phyloP scores from a whole-genome alignment of 2,329 filamentous ascomycete genomes.

The Sphaerulina vaccinii region DNA sequence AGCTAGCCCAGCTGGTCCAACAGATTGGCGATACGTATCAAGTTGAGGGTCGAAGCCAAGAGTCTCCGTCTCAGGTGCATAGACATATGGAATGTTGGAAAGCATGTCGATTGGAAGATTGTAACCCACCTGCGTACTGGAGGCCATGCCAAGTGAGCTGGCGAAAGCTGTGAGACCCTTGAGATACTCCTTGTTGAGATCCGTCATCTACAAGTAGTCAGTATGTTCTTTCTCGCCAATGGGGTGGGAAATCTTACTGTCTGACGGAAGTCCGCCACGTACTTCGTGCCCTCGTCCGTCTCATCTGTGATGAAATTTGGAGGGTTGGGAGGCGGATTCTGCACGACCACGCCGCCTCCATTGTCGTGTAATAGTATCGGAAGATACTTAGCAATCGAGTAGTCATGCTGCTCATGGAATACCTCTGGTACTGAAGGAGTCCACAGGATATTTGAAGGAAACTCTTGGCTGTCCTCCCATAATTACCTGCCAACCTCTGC shows the following conservation, averaged over 20 bases:
- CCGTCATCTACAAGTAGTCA: conserved; percentile 29
- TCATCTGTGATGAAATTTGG: conserved; percentile 21
- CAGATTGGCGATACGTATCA: conserved; percentile 37
- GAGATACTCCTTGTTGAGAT: conserved; percentile 34
- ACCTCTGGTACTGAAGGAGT: conserved; percentile 27
- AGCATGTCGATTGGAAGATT: conserved; percentile 39
- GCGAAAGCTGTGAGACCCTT: conserved; percentile 30
- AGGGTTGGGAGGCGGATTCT: not conserved
- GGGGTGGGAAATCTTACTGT: conserved; percentile 32
- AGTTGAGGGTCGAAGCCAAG: conserved; percentile 35
- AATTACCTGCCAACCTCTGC: conserved; percentile 34
- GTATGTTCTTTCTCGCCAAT: conserved; percentile 27
- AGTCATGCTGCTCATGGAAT: conserved; percentile 31
- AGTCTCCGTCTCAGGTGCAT: conserved; percentile 38
- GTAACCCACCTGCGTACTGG: conserved; percentile 36
- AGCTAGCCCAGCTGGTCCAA: conserved; percentile 36
- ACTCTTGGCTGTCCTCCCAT: conserved; percentile 40
- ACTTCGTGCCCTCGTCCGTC: conserved; percentile 21
- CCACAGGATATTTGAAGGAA: conserved; percentile 28
- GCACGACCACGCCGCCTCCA: conserved; percentile 8
- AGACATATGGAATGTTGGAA: conserved; percentile 33
- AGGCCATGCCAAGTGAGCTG: conserved; percentile 21
- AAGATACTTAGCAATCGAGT: conserved; percentile 33
- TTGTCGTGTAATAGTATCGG: conserved; percentile 33
- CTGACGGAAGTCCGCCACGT: conserved; percentile 33